These are phyloP conservation scores for Beauveria pseudobassiana DNA, from an alignment of 2,329 filamentous ascomycete genomes.

Conservation along the genomic window DNA sequence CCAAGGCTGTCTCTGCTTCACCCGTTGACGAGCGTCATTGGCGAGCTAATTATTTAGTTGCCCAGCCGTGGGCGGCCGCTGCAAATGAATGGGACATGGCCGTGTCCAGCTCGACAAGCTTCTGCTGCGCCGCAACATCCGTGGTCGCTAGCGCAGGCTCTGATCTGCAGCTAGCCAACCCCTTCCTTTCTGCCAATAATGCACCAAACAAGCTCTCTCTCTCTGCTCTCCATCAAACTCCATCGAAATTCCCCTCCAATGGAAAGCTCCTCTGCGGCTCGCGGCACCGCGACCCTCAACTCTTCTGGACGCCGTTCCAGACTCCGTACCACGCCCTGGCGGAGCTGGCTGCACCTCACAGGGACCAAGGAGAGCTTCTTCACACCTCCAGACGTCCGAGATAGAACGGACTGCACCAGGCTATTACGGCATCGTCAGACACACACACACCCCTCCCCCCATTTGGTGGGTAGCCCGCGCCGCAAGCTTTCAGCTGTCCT, in stretches of 20 bases:
- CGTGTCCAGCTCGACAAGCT: not conserved
- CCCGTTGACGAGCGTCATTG: not conserved
- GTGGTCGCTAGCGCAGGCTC: too few species aligned
- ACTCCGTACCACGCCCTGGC: not conserved
- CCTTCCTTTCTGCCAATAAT: too few species aligned
- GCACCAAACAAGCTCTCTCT: not conserved
- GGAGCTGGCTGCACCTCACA: not conserved
- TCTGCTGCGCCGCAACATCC: not conserved
- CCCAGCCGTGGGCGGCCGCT: not conserved
- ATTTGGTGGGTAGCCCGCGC: not conserved
- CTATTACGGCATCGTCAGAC: conserved; percentile 3
- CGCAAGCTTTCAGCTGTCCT: conserved; percentile 3
- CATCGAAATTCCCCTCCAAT: not conserved
- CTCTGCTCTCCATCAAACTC: not conserved
- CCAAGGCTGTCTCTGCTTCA: too few species aligned
- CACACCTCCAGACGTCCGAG: not conserved
- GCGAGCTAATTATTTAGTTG: not conserved
- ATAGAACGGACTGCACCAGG: not conserved
- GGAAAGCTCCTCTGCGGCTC: not conserved
- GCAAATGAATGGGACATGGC: too few species aligned
- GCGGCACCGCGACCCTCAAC: not conserved
- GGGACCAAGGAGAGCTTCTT: too few species aligned
- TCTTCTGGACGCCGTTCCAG: not conserved
- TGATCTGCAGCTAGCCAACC: too few species aligned
- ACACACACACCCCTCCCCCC: not conserved